These are phyloP conservation scores for Stygiomarasmius scandens DNA, from an alignment of 1,284 basidiomycete species.

Conservation along the genomic window DNA sequence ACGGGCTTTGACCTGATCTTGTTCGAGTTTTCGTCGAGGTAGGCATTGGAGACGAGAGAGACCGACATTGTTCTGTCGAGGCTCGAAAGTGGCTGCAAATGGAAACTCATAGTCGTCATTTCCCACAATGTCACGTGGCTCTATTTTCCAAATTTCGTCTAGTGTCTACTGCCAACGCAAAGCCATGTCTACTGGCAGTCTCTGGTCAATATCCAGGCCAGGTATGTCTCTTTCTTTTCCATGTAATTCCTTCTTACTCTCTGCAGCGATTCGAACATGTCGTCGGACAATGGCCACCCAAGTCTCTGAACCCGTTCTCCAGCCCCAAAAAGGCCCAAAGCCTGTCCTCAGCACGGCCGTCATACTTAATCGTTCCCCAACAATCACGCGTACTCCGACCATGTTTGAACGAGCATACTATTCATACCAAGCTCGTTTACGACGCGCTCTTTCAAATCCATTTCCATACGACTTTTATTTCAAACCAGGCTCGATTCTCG, in stretches of 20 bases:
- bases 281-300: conserved; percentile 18
- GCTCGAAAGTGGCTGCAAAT: background rate
- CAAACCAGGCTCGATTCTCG: conserved; percentile 87
- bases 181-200: conserved; percentile 6
- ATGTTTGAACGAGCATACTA: conserved; percentile 86
- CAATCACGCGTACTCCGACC: conserved; percentile 77
- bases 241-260: background rate
- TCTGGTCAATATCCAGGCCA: conserved; percentile 7
- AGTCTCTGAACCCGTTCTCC: conserved; percentile 1
- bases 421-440: conserved; percentile 83
- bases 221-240: background rate
- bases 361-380: conserved; percentile 84
- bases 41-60: conserved; percentile 84
- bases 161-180: background rate
- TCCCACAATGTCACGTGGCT: conserved; percentile 5
- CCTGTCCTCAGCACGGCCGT: conserved; percentile 55
- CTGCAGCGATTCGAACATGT: background rate
- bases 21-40: conserved; percentile 84
- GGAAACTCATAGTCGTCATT: background rate
- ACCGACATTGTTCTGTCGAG: conserved; percentile 60
- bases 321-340: conserved; percentile 23
- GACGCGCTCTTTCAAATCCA: conserved; percentile 86
- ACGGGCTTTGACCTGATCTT: conserved; percentile 91
- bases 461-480: conserved; percentile 94
- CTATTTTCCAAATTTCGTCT: background rate